Percentiles rank a stretch among this genome's conserved stretches.
phyloP scores from a whole-genome alignment of 768 basidiomycete genomes.

The Coprinopsis strossmayeri region DNA sequence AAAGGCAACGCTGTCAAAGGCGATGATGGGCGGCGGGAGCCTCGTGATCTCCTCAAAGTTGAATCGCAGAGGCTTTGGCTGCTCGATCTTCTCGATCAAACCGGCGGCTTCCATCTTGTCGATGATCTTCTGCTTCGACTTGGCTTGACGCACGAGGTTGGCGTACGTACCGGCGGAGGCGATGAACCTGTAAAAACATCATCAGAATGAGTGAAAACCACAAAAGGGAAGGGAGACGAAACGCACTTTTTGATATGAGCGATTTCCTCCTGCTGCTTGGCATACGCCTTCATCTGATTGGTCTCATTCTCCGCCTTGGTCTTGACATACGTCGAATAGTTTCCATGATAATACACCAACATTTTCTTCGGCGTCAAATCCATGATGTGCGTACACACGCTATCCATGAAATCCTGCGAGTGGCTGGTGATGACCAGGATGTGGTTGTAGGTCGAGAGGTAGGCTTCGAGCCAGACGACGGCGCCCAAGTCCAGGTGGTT shows the following conservation, averaged over 20 bases:
- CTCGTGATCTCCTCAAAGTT: constrained; percentile 94
- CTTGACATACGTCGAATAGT: constrained; percentile 95
- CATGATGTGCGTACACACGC: constrained; percentile 96
- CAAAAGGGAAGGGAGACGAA: background rate
- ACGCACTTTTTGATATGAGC: constrained; percentile 93
- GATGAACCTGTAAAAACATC: constrained; percentile 61
- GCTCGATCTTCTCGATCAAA: constrained; percentile 86
- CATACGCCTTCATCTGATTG: constrained; percentile 99
- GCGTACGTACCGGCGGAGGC: constrained; percentile 99
- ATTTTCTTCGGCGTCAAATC: constrained; percentile 91
- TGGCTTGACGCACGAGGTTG: constrained; percentile 97
- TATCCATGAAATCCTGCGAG: constrained; percentile 99
- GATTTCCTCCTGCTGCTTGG: constrained; percentile 98
- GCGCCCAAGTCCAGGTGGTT: constrained; percentile 96
- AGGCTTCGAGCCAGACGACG: constrained; percentile 98
- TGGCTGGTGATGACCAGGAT: constrained; percentile 97
- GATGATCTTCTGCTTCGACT: constrained; percentile 99
- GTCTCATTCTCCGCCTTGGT: constrained; percentile 97
- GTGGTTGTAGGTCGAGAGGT: constrained; percentile 96
- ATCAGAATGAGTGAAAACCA: background rate
- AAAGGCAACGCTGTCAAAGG: constrained; percentile 93
- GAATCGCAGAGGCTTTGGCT: constrained; percentile 70
- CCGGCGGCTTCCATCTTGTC: constrained; percentile 99
- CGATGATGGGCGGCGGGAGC: constrained; percentile 95
- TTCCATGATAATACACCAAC: constrained; percentile 90